Evolutionary conservation across 2,329 filamentous ascomycete species (phyloP).

Genomic region (Onygenales sp.): DNA sequence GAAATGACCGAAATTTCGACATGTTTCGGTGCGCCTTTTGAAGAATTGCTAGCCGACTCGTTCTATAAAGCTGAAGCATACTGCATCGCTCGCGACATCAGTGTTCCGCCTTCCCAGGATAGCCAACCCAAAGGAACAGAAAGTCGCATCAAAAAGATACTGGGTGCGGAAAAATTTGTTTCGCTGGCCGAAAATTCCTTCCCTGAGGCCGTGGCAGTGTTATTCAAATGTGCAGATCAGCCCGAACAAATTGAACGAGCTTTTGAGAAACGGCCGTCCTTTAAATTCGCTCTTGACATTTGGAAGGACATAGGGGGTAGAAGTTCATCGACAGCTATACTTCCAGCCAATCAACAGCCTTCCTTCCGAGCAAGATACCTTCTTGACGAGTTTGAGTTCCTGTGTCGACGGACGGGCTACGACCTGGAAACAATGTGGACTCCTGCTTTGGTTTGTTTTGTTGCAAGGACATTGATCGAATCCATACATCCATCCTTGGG

Average conservation of each 20-base stretch:
- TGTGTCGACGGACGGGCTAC: constrained; percentile 64
- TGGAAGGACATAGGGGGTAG: constrained; percentile 61
- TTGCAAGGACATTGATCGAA: constrained; percentile 69
- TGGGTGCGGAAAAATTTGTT: constrained; percentile 59
- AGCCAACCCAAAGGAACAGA: constrained; percentile 49
- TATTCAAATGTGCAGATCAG: constrained; percentile 69
- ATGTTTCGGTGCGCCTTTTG: constrained; percentile 45
- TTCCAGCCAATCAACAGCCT: constrained; percentile 78
- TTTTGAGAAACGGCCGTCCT: constrained; percentile 50
- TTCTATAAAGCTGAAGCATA: constrained; percentile 80
- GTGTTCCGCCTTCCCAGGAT: constrained; percentile 32
- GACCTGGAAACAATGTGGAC: constrained; percentile 63
- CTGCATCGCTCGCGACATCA: constrained; percentile 66
- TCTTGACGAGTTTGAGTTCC: constrained; percentile 61
- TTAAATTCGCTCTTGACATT: constrained; percentile 52
- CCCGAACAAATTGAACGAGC: constrained; percentile 64
- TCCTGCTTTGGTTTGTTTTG: constrained; percentile 60
- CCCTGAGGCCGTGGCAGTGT: constrained; percentile 62
- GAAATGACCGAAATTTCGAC: constrained; percentile 53
- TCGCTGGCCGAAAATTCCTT: constrained; percentile 60
- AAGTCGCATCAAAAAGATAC: constrained; percentile 54
- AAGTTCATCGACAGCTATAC: constrained; percentile 52
- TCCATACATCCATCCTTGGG: constrained; percentile 75
- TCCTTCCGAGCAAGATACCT: constrained; percentile 73
- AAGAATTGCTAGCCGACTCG: constrained; percentile 52